A percentile compares a stretch with the other conserved stretches of the same genome.
phyloP scores from a whole-genome alignment of 495 filamentous ascomycete genomes.

The Lichina pygmaea region DNA sequence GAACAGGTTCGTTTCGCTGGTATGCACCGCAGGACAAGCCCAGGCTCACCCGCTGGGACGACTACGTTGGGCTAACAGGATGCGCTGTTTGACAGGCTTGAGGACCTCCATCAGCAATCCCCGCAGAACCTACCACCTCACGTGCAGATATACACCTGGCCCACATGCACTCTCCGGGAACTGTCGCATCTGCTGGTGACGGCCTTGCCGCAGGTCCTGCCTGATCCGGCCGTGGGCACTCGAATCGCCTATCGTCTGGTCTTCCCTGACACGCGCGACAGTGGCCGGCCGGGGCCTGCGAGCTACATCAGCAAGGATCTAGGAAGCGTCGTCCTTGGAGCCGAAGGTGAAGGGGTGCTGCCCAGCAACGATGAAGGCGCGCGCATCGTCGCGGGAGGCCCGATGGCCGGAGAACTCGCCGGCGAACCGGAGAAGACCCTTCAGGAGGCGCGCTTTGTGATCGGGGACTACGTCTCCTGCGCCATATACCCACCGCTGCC shows the following conservation, averaged over 20 bases:
- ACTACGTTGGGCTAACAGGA: background rate
- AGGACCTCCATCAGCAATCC: slow-evolving; percentile 30
- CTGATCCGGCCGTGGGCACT: slow-evolving; percentile 51
- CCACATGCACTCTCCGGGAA: slow-evolving; percentile 55
- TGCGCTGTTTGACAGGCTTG: slow-evolving; percentile 18
- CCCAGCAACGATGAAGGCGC: slow-evolving; percentile 6
- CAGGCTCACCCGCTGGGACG: slow-evolving; percentile 3
- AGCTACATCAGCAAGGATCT: slow-evolving; percentile 51
- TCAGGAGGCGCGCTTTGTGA: slow-evolving; percentile 48
- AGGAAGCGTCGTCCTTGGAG: slow-evolving; percentile 55
- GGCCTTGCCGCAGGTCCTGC: slow-evolving; percentile 39
- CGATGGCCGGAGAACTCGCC: slow-evolving; percentile 15
- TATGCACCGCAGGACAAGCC: slow-evolving; percentile 17
- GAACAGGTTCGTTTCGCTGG: slow-evolving; percentile 43
- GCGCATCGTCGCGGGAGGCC: slow-evolving; percentile 4
- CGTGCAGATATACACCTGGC: slow-evolving; percentile 75
- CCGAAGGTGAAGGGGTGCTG: slow-evolving; percentile 20
- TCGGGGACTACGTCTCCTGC: slow-evolving; percentile 68
- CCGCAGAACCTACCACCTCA: slow-evolving; percentile 30
- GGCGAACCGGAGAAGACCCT: slow-evolving; percentile 46
- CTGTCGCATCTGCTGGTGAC: slow-evolving; percentile 37
- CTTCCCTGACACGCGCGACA: slow-evolving; percentile 46
- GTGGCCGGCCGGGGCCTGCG: slow-evolving; percentile 18
- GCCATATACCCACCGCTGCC: slow-evolving; percentile 48
- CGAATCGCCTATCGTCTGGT: slow-evolving; percentile 67